Conservation (phyloP, 2,329 filamentous ascomycete species). For the Sporothrix brasiliensis region DNA sequence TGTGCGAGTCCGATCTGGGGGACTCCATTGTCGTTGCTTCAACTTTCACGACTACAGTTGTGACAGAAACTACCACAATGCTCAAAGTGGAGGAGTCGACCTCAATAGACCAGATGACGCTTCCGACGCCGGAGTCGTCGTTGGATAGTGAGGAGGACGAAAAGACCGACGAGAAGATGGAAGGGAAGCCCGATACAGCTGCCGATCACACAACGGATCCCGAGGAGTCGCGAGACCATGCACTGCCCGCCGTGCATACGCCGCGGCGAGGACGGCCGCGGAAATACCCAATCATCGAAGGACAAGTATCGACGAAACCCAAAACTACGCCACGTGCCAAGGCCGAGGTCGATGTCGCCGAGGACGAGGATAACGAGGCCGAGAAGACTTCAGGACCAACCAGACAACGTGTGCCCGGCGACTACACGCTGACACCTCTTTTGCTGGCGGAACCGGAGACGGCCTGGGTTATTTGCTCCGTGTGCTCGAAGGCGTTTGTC, state of each 20-base stretch:
- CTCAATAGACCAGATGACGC: background rate
- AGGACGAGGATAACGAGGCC: background rate
- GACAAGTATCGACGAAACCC: background rate
- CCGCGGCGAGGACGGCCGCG: constrained; percentile 23
- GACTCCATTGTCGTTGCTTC: constrained; percentile 18
- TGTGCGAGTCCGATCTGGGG: constrained; percentile 10
- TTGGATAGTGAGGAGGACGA: constrained; percentile 29
- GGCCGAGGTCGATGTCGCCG: background rate
- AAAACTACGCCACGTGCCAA: background rate
- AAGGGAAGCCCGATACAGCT: background rate
- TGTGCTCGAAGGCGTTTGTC: constrained; percentile 80
- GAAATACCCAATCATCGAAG: constrained; percentile 4
- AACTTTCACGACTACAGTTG: constrained; percentile 10
- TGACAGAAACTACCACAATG: constrained; percentile 13
- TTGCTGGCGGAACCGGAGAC: constrained; percentile 74
- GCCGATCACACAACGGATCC: background rate
- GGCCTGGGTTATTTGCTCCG: constrained; percentile 88
- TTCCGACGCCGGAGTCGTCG: constrained; percentile 33
- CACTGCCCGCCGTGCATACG: background rate
- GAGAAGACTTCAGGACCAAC: background rate
- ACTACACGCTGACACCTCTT: constrained; percentile 79
- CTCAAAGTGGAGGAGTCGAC: constrained; percentile 22
- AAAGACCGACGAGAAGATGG: background rate
- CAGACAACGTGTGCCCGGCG: constrained; percentile 62
- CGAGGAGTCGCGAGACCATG: background rate